Conservation (phyloP, 2,329 filamentous ascomycete species). For the Arthrobotrys sinensis region DNA sequence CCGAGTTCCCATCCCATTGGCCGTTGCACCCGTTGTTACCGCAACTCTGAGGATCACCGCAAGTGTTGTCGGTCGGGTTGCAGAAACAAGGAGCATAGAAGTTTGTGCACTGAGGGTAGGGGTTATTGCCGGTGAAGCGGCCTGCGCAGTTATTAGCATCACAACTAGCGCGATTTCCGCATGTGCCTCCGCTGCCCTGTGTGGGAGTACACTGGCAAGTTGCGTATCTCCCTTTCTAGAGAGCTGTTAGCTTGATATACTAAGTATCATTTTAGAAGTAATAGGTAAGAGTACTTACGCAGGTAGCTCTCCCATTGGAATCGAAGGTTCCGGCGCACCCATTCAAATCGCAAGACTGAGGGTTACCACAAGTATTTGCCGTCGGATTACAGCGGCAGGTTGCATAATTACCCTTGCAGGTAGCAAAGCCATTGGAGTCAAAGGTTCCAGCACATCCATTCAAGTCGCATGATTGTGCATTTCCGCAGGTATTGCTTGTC, state of each 20-base stretch:
- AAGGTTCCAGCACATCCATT: constrained; percentile 7
- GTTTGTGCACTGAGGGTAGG: constrained; percentile 31
- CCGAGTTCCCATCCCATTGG: constrained; percentile 13
- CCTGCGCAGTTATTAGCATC: constrained; percentile 12
- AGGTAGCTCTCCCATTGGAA: constrained; percentile 30
- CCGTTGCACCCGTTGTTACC: constrained; percentile 23
- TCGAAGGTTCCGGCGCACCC: constrained; percentile 26
- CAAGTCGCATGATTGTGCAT: background rate
- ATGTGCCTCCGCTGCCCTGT: constrained; percentile 18
- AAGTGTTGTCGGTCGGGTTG: constrained; percentile 25
- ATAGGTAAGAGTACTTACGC: background rate
- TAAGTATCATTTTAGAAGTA: background rate
- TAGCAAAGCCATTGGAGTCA: constrained; percentile 16
- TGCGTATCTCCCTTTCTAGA: constrained; percentile 37
- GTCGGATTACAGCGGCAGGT: constrained; percentile 30
- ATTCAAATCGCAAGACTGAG: background rate
- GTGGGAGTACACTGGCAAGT: constrained; percentile 32
- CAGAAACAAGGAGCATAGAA: background rate
- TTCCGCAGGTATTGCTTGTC: constrained; percentile 4
- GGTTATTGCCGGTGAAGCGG: constrained; percentile 5
- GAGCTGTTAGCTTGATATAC: background rate
- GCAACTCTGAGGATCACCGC: constrained; percentile 9
- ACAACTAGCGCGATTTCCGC: constrained; percentile 21
- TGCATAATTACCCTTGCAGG: constrained; percentile 17
- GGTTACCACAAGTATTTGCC: constrained; percentile 2